Percentiles rank a stretch among this genome's conserved stretches.
phyloP scores from a whole-genome alignment of 352 stramenopile genomes.

The Saprolegnia parasitica region DNA sequence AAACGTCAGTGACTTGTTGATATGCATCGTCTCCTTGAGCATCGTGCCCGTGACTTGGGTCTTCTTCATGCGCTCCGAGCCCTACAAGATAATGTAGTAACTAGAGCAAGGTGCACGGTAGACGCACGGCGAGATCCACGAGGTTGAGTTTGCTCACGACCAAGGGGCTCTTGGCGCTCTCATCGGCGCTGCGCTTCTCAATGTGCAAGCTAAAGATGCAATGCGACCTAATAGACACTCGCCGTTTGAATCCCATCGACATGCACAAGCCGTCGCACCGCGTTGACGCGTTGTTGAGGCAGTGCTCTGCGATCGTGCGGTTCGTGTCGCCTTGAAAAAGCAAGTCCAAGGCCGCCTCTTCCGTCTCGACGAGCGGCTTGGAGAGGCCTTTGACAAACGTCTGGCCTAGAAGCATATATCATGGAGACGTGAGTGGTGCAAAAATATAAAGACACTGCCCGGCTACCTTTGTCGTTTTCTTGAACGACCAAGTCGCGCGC shows the following conservation, averaged over 20 bases:
- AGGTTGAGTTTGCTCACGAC: constrained; percentile 32
- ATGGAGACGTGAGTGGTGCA: background rate
- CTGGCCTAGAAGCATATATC: no score
- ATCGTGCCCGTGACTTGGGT: constrained; percentile 56
- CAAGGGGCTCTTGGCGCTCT: constrained; percentile 8
- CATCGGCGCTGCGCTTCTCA: constrained; percentile 37
- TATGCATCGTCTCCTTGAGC: constrained; percentile 96
- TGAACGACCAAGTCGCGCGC: constrained; percentile 47
- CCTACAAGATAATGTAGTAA: constrained; percentile 9
- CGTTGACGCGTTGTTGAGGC: constrained; percentile 68
- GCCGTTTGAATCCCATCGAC: no score
- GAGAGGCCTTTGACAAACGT: constrained; percentile 62
- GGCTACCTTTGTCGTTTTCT: constrained; percentile 54
- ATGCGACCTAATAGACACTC: constrained; percentile 40
- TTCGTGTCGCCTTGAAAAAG: constrained; percentile 78
- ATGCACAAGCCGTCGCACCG: no score
- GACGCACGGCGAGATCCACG: constrained; percentile 33
- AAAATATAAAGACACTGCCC: background rate
- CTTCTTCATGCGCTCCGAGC: constrained; percentile 30
- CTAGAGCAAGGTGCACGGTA: background rate
- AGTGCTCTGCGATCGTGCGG: constrained; percentile 72
- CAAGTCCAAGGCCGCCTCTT: constrained; percentile 69
- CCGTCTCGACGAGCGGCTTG: constrained; percentile 48
- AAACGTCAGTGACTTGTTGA: constrained; percentile 95
- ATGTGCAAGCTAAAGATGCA: constrained; percentile 80